Evolutionary conservation across 2,329 filamentous ascomycete genomes (phyloP).

Genomic region (Pyricularia sp.): DNA sequence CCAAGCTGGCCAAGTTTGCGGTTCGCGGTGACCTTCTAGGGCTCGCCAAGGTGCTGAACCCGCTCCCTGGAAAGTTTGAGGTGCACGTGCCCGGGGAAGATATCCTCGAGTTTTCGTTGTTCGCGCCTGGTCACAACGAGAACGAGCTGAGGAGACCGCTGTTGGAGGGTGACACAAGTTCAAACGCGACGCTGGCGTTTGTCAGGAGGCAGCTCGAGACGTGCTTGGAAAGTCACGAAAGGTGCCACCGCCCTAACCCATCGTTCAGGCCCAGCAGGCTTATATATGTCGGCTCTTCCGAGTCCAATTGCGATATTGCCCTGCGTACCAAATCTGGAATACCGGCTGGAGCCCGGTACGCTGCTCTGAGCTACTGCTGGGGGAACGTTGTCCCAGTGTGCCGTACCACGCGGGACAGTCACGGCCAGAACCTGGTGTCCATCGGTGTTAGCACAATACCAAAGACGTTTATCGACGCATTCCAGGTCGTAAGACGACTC

Average conservation of each 20-base stretch:
- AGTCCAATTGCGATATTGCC: not conserved
- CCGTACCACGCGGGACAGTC: not conserved
- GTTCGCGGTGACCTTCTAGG: not conserved
- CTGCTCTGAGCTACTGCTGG: conserved; percentile 7
- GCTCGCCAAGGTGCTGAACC: not conserved
- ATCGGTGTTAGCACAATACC: not conserved
- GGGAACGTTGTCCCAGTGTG: not conserved
- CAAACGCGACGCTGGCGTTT: not conserved
- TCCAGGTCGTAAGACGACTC: not conserved
- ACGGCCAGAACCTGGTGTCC: not conserved
- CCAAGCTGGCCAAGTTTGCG: not conserved
- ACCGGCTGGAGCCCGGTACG: not conserved
- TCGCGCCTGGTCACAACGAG: not conserved
- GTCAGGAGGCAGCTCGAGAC: not conserved
- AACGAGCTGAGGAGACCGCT: not conserved
- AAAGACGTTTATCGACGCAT: not conserved
- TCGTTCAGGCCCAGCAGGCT: not conserved
- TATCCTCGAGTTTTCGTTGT: not conserved
- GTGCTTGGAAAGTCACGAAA: not conserved
- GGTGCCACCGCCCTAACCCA: not conserved
- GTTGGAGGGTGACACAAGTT: not conserved
- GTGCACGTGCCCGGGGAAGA: not conserved
- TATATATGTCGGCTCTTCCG: not conserved
- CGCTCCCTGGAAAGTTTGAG: not conserved
- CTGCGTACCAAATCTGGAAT: not conserved